Conservation (phyloP, 192 early-diverging fungal genomes). For the Coemansia sp. region DNA sequence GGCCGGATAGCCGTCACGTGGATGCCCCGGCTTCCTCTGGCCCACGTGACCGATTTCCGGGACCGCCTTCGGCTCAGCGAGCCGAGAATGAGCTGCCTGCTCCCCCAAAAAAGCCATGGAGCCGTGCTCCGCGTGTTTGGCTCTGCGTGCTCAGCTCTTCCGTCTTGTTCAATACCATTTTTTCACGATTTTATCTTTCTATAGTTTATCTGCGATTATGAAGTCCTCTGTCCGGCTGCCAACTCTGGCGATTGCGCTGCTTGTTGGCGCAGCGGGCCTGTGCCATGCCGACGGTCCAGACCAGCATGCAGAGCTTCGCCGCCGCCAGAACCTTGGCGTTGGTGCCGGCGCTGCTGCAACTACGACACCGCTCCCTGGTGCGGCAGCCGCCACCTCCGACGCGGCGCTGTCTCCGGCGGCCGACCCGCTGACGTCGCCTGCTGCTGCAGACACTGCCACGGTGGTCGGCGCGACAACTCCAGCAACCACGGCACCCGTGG, state of each 20-base stretch:
- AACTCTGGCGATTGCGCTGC: background rate
- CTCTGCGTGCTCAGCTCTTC: background rate
- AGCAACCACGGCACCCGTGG: background rate
- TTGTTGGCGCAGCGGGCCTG: background rate
- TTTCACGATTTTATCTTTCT: background rate
- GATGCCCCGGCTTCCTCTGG: background rate
- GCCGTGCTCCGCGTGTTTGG: background rate
- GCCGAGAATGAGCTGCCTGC: background rate
- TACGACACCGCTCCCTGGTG: background rate
- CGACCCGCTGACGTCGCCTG: slow-evolving; percentile 3
- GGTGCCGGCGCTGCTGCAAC: background rate
- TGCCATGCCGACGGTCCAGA: background rate
- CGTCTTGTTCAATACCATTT: background rate
- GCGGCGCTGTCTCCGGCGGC: background rate
- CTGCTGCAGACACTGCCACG: background rate
- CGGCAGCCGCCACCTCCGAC: background rate
- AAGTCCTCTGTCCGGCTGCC: background rate
- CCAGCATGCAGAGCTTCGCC: background rate
- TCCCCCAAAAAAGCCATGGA: background rate
- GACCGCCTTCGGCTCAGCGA: background rate
- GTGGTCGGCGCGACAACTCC: background rate
- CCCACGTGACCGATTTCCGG: slow-evolving; percentile 9
- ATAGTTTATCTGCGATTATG: background rate
- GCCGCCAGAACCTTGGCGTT: slow-evolving; percentile 2
- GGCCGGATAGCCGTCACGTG: slow-evolving; percentile 7